Evolutionary conservation across 2,329 filamentous ascomycete genomes (phyloP).

Genomic region (Pseudogymnoascus sp.): DNA sequence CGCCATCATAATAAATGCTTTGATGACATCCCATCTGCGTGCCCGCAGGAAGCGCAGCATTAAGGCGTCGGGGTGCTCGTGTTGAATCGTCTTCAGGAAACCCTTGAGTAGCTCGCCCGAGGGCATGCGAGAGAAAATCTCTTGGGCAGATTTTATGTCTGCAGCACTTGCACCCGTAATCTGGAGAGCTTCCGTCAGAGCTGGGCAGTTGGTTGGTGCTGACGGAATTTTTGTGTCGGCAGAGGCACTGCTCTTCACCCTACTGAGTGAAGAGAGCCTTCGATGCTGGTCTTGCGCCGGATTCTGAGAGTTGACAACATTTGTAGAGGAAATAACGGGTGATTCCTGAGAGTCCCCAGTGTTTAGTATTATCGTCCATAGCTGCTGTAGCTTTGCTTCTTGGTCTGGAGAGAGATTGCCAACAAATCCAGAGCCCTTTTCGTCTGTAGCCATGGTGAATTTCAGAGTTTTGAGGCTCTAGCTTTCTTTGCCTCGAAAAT

Average conservation of each 20-base stretch:
- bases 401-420: neutral
- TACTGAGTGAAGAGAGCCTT: neutral
- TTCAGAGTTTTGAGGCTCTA: neutral
- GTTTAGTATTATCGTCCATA: neutral
- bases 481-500: neutral
- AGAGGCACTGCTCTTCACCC: neutral
- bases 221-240: neutral
- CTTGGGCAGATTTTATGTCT: neutral
- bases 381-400: neutral
- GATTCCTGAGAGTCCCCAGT: neutral
- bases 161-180: no score
- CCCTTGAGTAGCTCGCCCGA: conserved; percentile 20
- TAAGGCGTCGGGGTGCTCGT: conserved; percentile 34
- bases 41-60: conserved; percentile 36
- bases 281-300: neutral
- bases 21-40: conserved; percentile 35
- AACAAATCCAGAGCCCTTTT: neutral
- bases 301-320: neutral
- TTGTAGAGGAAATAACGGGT: neutral
- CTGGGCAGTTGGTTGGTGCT: no score
- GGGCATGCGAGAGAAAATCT: conserved; percentile 36
- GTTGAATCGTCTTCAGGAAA: conserved; percentile 24
- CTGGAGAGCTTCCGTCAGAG: no score
- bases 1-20: conserved; percentile 34
- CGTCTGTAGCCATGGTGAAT: neutral